A percentile compares a stretch with the other conserved stretches of the same genome.
These are phyloP conservation scores for Triticum turgidum DNA, from an alignment of 176 grass and related monocot genomes.

Conservation along the genomic window DNA sequence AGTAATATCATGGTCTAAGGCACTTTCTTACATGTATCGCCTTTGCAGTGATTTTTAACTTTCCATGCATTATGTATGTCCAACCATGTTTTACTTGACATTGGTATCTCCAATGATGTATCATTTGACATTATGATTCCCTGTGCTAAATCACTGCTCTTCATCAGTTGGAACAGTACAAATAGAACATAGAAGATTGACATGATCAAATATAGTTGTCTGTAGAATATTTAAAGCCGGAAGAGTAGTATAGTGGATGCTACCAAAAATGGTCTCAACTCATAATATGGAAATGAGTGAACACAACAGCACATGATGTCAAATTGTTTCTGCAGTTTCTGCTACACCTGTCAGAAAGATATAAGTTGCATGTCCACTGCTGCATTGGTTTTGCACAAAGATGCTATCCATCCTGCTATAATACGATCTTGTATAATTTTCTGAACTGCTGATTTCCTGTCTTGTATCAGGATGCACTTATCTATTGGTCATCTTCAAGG, in stretches of 20 bases:
- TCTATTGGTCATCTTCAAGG: constrained; percentile 97
- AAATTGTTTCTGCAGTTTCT: background rate
- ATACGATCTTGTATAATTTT: background rate
- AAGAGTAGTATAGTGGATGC: constrained; percentile 4
- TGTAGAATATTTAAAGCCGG: constrained; percentile 1
- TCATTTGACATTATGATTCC: background rate
- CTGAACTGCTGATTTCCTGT: constrained; percentile 24
- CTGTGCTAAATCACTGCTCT: background rate
- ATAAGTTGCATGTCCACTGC: constrained; percentile 1
- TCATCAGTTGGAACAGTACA: background rate
- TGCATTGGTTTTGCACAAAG: background rate
- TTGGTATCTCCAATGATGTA: background rate
- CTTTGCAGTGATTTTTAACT: background rate
- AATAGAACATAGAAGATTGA: background rate
- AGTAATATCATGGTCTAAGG: background rate
- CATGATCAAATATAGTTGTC: constrained; percentile 4
- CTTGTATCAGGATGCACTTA: constrained; percentile 64
- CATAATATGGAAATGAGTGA: background rate
- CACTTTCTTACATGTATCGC: background rate
- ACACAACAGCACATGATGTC: background rate
- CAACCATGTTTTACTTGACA: background rate
- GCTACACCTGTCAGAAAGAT: background rate
- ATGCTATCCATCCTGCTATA: background rate
- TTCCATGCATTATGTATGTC: background rate
- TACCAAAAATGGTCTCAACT: background rate